These are phyloP conservation scores for Thelephora ganbajun DNA, from an alignment of 768 basidiomycete genomes.

Conservation along the genomic window DNA sequence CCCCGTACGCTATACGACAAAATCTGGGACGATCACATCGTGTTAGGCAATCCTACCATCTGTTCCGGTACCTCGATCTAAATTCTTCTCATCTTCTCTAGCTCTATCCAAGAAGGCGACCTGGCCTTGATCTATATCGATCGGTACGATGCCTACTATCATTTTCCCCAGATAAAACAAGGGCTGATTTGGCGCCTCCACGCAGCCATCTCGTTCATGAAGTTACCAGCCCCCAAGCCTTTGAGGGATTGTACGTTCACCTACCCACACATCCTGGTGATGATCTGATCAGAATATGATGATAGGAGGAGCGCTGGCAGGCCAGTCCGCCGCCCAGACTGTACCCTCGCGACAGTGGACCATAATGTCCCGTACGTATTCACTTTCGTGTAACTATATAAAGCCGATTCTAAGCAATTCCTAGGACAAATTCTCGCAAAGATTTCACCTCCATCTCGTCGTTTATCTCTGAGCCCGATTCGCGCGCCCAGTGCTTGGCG, in stretches of 20 bases:
- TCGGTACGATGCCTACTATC: slow-evolving; percentile 17
- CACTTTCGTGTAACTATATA: neutral
- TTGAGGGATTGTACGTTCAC: slow-evolving; percentile 33
- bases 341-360: slow-evolving; percentile 49
- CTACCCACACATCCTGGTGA: neutral
- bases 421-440: slow-evolving; percentile 34
- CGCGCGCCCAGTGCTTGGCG: slow-evolving; percentile 40
- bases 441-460: slow-evolving; percentile 31
- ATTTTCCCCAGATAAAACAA: neutral
- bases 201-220: slow-evolving; percentile 45
- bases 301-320: slow-evolving; percentile 33
- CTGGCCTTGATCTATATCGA: slow-evolving; percentile 68
- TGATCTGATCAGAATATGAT: neutral
- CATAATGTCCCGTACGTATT: slow-evolving; percentile 39
- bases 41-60: slow-evolving; percentile 32
- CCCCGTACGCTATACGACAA: slow-evolving; percentile 95
- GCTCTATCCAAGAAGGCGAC: slow-evolving; percentile 62
- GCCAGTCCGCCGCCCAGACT: slow-evolving; percentile 47
- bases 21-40: slow-evolving; percentile 95
- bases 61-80: neutral
- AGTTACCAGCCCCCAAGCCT: slow-evolving; percentile 51
- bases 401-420: neutral
- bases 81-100: slow-evolving; percentile 21
- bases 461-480: slow-evolving; percentile 46
- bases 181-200: slow-evolving; percentile 3